A percentile compares a stretch with the other conserved stretches of the same genome.
phyloP scores from a whole-genome alignment of 148 eudicot genomes.

The Chenopodium berlandieri region DNA sequence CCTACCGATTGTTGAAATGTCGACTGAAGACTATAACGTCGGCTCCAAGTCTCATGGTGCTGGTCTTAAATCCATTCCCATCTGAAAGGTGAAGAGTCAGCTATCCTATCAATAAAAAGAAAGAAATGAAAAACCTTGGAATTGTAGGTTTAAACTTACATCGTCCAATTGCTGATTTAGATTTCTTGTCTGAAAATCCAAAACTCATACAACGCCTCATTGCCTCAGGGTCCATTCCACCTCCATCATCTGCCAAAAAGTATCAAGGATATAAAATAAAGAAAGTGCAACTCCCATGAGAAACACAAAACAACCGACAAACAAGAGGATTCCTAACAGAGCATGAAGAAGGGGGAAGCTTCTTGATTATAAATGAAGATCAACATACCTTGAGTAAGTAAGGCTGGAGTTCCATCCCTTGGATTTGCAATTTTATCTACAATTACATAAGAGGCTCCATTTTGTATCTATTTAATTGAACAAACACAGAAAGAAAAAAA shows the following conservation, averaged over 20 bases:
- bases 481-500: slow-evolving; percentile 29
- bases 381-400: slow-evolving; percentile 79
- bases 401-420: slow-evolving; percentile 69
- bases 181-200: slow-evolving; percentile 92
- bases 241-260: slow-evolving; percentile 74
- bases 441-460: slow-evolving; percentile 75
- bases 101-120: slow-evolving; percentile 10
- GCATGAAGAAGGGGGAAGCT: neutral
- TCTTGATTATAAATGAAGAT: neutral
- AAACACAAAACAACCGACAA: slow-evolving; percentile 12
- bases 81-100: slow-evolving; percentile 56
- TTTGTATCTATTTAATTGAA: slow-evolving; percentile 64
- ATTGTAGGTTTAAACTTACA: slow-evolving; percentile 44
- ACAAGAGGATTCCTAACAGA: neutral
- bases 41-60: slow-evolving; percentile 98
- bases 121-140: neutral
- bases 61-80: slow-evolving; percentile 99
- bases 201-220: slow-evolving; percentile 87
- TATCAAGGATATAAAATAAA: slow-evolving; percentile 24
- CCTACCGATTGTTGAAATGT: slow-evolving; percentile 45
- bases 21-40: slow-evolving; percentile 94
- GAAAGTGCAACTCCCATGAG: slow-evolving; percentile 3
- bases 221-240: slow-evolving; percentile 92
- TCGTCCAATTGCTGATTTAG: slow-evolving; percentile 73
- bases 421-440: slow-evolving; percentile 77